phyloP scores from a whole-genome alignment of 176 grass and related monocot species.

The Oryza australiensis region DNA sequence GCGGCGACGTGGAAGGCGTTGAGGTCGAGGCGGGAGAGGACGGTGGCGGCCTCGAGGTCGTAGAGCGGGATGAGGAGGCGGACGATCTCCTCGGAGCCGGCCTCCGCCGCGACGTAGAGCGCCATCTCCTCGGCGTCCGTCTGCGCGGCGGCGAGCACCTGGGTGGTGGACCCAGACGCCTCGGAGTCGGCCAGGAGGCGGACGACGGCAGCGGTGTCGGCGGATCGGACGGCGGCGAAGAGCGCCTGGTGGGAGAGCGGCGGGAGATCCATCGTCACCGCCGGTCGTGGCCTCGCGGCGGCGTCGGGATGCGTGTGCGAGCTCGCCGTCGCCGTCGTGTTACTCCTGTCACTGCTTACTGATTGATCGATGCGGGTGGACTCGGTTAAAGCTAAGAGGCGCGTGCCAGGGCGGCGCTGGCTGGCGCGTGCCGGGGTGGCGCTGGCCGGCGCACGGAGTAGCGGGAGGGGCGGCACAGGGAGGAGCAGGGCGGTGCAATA shows the following conservation, averaged over 20 bases:
- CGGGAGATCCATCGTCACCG: constrained; percentile 65
- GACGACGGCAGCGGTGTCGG: constrained; percentile 62
- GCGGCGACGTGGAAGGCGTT: constrained; percentile 93
- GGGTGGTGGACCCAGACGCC: constrained; percentile 14
- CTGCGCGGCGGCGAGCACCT: constrained; percentile 54
- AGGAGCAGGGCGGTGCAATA: no score
- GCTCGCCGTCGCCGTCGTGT: neutral
- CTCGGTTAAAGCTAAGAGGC: constrained; percentile 3
- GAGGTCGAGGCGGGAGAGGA: constrained; percentile 88
- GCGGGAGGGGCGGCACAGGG: no score
- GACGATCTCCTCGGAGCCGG: constrained; percentile 67
- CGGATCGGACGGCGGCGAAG: constrained; percentile 79
- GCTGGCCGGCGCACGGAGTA: no score
- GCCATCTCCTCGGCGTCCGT: constrained; percentile 81
- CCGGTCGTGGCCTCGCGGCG: neutral
- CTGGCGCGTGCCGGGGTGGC: no score
- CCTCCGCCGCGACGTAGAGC: constrained; percentile 88
- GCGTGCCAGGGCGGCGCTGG: no score
- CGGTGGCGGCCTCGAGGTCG: constrained; percentile 53
- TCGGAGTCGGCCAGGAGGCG: constrained; percentile 40
- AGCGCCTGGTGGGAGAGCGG: constrained; percentile 76
- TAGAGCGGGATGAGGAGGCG: constrained; percentile 74
- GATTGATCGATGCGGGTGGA: constrained; percentile 37
- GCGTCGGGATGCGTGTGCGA: neutral
- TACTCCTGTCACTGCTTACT: neutral